These are phyloP conservation scores for Sporopachydermia cereana DNA, from an alignment of 1,139 yeast species.

Conservation along the genomic window DNA sequence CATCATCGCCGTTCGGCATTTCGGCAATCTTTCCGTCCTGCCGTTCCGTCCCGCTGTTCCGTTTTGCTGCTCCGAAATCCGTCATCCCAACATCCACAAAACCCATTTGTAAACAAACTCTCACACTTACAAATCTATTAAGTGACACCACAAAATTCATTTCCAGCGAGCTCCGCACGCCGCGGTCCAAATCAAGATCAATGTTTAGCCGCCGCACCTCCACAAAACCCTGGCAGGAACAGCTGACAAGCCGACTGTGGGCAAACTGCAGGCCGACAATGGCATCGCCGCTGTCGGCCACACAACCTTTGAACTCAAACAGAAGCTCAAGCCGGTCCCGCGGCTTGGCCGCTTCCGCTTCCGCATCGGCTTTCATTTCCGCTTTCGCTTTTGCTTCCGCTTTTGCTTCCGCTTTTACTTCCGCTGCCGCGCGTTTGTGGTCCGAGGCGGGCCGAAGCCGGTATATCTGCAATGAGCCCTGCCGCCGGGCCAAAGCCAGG, in stretches of 20 bases:
- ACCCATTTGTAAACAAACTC: no score
- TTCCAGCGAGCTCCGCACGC: background rate
- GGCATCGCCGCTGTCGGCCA: slow-evolving; percentile 20
- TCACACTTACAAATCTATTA: background rate
- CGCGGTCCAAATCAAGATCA: background rate
- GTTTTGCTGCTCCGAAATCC: no score
- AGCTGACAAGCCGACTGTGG: background rate
- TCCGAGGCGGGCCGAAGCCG: background rate
- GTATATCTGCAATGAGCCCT: slow-evolving; percentile 23
- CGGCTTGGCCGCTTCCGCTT: background rate
- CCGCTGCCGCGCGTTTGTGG: no score
- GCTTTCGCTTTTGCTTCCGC: no score
- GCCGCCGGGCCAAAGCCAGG: slow-evolving; percentile 23
- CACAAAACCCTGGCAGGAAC: background rate
- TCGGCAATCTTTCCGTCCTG: no score
- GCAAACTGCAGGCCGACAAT: slow-evolving; percentile 15
- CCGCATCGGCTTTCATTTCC: no score
- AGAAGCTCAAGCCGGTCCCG: slow-evolving; percentile 17
- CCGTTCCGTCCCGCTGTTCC: no score
- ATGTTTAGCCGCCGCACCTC: background rate
- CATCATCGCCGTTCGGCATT: no score
- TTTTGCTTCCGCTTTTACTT: no score
- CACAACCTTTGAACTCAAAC: slow-evolving; percentile 26
- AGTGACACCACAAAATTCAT: background rate
- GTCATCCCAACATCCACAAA: no score